Conservation (phyloP, 1,139 yeast genomes). For the Debaryomyces subglobosus region DNA sequence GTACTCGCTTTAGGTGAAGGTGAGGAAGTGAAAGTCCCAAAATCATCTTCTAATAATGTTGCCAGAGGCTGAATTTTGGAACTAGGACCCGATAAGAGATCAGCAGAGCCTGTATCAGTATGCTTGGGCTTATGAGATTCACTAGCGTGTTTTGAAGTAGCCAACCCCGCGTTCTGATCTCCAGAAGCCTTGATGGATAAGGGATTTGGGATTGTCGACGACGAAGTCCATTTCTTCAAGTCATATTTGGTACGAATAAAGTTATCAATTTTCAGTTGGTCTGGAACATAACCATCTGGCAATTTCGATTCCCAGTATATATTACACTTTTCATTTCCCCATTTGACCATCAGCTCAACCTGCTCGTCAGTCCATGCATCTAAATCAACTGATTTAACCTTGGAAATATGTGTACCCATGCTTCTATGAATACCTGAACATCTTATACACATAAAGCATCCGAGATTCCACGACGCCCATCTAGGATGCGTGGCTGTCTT, state of each 20-base stretch:
- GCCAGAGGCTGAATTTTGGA: slow-evolving; percentile 1
- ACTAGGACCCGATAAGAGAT: neutral
- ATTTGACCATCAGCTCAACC: slow-evolving; percentile 74
- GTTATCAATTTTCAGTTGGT: slow-evolving; percentile 82
- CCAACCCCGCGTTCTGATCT: neutral
- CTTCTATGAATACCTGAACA: slow-evolving; percentile 96
- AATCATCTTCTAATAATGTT: slow-evolving; percentile 40
- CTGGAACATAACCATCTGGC: slow-evolving; percentile 74
- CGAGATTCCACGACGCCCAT: slow-evolving; percentile 97
- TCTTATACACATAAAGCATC: slow-evolving; percentile 85
- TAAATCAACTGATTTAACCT: slow-evolving; percentile 87
- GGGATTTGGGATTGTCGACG: slow-evolving; percentile 61
- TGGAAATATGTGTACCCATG: slow-evolving; percentile 91
- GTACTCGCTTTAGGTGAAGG: slow-evolving; percentile 18
- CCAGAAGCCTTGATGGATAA: slow-evolving; percentile 29
- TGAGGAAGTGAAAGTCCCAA: slow-evolving; percentile 43
- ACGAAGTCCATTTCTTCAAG: slow-evolving; percentile 77
- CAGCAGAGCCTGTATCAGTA: neutral
- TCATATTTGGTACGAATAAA: slow-evolving; percentile 92
- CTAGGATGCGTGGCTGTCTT: slow-evolving; percentile 88
- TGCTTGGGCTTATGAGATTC: neutral
- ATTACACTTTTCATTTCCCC: slow-evolving; percentile 87
- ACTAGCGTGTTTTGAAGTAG: neutral
- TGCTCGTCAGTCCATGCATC: slow-evolving; percentile 98
- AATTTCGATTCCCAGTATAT: slow-evolving; percentile 79